These are phyloP conservation scores for Leptosphaerulina australis DNA, from an alignment of 2,329 filamentous ascomycete species.

Conservation along the genomic window DNA sequence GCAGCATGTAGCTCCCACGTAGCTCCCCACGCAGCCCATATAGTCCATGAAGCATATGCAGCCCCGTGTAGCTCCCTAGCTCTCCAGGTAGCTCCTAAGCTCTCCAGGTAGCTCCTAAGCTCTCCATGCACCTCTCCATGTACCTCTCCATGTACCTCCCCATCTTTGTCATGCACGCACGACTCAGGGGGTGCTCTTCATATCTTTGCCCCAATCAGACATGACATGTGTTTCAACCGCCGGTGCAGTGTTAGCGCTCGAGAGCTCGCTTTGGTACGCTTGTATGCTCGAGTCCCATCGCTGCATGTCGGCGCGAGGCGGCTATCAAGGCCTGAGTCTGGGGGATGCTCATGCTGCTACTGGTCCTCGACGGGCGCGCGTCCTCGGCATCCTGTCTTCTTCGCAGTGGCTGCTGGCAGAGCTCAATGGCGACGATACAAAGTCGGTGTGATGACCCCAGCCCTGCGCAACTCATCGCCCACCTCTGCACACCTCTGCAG, in stretches of 20 bases:
- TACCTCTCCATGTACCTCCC: slow-evolving; percentile 13
- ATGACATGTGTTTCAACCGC: slow-evolving; percentile 39
- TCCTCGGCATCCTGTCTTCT: slow-evolving; percentile 32
- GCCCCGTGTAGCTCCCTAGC: no score
- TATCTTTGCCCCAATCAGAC: slow-evolving; percentile 31
- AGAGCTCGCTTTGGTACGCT: slow-evolving; percentile 23
- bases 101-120: no score
- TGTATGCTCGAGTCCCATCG: slow-evolving; percentile 24
- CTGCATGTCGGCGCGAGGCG: slow-evolving; percentile 34
- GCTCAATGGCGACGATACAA: slow-evolving; percentile 39
- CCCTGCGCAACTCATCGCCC: slow-evolving; percentile 27
- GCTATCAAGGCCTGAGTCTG: slow-evolving; percentile 30
- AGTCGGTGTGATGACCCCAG: slow-evolving; percentile 39
- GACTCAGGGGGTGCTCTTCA: slow-evolving; percentile 32
- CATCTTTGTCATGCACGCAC: slow-evolving; percentile 13
- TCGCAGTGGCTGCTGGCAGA: slow-evolving; percentile 25
- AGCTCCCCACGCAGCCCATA: no score
- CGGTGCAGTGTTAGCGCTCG: slow-evolving; percentile 27
- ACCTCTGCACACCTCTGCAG: slow-evolving; percentile 12
- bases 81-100: no score
- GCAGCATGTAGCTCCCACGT: no score
- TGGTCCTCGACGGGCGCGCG: slow-evolving; percentile 14
- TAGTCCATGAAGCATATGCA: no score
- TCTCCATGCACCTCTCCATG: no score
- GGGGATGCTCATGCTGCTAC: slow-evolving; percentile 35